Evolutionary conservation across 352 stramenopile genomes (phyloP), one percentile per base, ranked within the genome.

Genomic region (Pythium rishiriense): DNA sequence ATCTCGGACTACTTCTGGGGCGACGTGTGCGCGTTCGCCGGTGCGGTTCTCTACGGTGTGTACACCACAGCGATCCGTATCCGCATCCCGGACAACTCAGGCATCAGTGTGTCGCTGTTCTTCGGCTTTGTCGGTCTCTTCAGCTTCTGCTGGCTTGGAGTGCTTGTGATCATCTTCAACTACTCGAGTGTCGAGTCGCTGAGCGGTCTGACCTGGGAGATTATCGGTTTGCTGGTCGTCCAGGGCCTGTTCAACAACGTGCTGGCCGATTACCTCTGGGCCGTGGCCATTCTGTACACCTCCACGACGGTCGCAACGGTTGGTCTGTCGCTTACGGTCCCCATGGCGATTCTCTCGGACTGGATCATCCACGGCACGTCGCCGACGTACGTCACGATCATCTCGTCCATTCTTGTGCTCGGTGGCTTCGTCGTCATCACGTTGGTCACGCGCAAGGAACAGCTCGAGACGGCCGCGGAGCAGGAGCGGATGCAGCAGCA

Each of bases 191-290:
- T 91, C 54, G 81, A 92, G 69, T 85, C 76, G 14, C 76, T 95
- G 2, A 56, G 69, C 46, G 70, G 75, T 8, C 63, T 94, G 17
- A 83, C 73, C n/a, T 62, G 82, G 33, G 76, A 94, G 42, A 93
- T 98, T 61, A 47, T 95, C 14, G 83, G 82, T 26, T 73, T 97
- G 43, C 78, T 98, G 21, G 69, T 88, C 10, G 54, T 96, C 1
- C 97, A 98, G 66, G 93, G 93, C 17, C 72, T 98, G 0, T 86
- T 98, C 25, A 88, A 99, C 74, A 98, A 98, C 75, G 94, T 98
- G 17, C 70, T 98, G 12, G 93, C 88, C 17, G 95, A 98, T 70
- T 98, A 98, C 63, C 77, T 99, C 14, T 99, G 95, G 95, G 96
- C 96, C 5, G 75, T 91, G 29, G 85, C 96, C 5, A 93, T 99